Evolutionary conservation across 495 filamentous ascomycete genomes (phyloP).

Genomic region (Neurospora sp.): DNA sequence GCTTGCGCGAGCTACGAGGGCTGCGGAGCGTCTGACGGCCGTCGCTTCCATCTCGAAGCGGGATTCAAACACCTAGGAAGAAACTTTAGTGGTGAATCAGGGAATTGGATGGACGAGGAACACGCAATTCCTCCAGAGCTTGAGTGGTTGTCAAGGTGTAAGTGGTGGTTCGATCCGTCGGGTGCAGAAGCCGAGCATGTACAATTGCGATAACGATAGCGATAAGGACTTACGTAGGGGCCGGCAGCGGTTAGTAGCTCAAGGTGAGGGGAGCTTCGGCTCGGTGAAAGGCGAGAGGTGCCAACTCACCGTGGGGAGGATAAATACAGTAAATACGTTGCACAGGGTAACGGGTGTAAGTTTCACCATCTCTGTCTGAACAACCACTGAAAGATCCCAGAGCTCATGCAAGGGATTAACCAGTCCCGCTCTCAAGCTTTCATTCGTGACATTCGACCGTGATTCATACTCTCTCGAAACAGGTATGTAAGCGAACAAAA

Average conservation of each 20-base stretch:
- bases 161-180: constrained; percentile 7
- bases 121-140: constrained; percentile 1
- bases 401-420: not conserved
- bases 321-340: not conserved
- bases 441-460: no score
- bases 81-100: not conserved
- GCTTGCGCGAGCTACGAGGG: constrained; percentile 4
- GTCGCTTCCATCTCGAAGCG: constrained; percentile 18
- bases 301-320: not conserved
- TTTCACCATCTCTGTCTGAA: not conserved
- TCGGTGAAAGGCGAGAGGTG: not conserved
- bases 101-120: not conserved
- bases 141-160: not conserved
- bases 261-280: not conserved
- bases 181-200: not conserved
- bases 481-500: not conserved
- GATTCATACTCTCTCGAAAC: not conserved
- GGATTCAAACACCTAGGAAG: not conserved
- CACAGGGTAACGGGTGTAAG: not conserved
- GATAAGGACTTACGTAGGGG: not conserved
- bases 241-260: not conserved
- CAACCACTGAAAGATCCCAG: not conserved
- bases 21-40: constrained; percentile 13
- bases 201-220: constrained; percentile 1
- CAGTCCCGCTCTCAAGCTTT: not conserved